Percentiles rank a stretch among this genome's conserved stretches.
phyloP scores from a whole-genome alignment of 2,329 filamentous ascomycete genomes.

The Colletotrichum sp. region DNA sequence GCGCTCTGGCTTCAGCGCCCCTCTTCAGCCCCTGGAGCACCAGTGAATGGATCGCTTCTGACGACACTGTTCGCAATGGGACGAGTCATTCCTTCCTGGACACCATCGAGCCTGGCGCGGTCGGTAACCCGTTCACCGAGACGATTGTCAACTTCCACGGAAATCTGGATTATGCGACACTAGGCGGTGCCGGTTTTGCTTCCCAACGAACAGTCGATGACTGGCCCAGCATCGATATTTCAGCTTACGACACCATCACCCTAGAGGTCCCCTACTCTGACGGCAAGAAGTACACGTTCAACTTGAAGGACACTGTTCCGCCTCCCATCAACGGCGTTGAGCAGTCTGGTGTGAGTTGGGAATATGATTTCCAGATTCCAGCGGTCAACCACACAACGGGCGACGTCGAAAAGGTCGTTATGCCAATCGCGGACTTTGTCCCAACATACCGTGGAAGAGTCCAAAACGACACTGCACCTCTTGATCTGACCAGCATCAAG shows the following conservation, averaged over 20 bases:
- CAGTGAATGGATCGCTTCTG: constrained; percentile 69
- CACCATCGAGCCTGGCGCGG: constrained; percentile 29
- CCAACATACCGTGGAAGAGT: constrained; percentile 76
- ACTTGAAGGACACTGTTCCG: constrained; percentile 72
- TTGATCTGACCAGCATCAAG: constrained; percentile 66
- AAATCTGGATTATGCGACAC: constrained; percentile 72
- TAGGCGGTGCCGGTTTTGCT: constrained; percentile 84
- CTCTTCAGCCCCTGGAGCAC: constrained; percentile 60
- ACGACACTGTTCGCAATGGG: constrained; percentile 80
- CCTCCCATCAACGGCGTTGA: constrained; percentile 68
- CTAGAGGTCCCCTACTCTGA: constrained; percentile 60
- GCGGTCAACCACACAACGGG: constrained; percentile 25
- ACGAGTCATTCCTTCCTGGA: constrained; percentile 60
- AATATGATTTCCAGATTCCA: constrained; percentile 65
- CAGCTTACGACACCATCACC: constrained; percentile 64
- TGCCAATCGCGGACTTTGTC: constrained; percentile 69
- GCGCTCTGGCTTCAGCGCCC: neutral
- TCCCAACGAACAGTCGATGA: constrained; percentile 72
- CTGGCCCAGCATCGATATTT: constrained; percentile 66
- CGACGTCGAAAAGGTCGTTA: constrained; percentile 46
- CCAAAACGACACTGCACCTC: constrained; percentile 60
- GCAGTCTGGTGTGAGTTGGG: constrained; percentile 74
- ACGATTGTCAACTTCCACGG: constrained; percentile 67
- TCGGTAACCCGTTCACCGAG: constrained; percentile 2
- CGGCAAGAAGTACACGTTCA: constrained; percentile 74